Percentiles rank a stretch among this genome's conserved stretches.
Conservation (phyloP, 305 asterid species). For the Salvia sclarea region DNA sequence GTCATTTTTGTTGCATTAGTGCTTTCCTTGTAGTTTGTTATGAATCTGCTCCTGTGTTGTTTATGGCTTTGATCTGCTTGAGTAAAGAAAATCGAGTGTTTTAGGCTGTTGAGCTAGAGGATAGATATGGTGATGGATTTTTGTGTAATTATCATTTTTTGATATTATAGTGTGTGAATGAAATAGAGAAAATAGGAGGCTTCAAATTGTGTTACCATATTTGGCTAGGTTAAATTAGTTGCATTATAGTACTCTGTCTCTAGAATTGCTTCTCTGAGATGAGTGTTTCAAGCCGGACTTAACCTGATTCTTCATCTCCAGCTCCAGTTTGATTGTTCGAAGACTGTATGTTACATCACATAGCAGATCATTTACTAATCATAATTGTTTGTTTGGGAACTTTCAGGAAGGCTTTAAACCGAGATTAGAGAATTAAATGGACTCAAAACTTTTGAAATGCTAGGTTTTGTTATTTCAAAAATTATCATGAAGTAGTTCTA, state of each 20-base stretch:
- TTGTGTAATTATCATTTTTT: no score
- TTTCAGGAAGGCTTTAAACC: background rate
- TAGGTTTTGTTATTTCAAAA: background rate
- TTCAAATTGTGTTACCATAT: background rate
- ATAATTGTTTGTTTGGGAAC: background rate
- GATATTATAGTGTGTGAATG: background rate
- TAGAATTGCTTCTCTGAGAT: background rate
- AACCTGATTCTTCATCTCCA: background rate
- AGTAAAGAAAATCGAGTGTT: background rate
- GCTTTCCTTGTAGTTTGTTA: background rate
- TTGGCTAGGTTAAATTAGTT: background rate
- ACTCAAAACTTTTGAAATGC: slow-evolving; percentile 10
- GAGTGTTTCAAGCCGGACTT: background rate
- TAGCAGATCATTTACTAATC: background rate
- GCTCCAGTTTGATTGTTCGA: background rate
- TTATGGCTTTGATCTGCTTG: background rate
- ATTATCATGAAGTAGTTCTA: slow-evolving; percentile 38
- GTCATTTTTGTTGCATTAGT: background rate
- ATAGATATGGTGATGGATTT: no score
- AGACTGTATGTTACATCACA: background rate
- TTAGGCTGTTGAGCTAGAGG: slow-evolving; percentile 3
- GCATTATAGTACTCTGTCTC: background rate
- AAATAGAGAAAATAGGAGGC: background rate
- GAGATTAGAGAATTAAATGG: background rate
- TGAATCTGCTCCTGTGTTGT: background rate